Evolutionary conservation across 306 rosid species (phyloP).

Genomic region (Dryas drummondii): DNA sequence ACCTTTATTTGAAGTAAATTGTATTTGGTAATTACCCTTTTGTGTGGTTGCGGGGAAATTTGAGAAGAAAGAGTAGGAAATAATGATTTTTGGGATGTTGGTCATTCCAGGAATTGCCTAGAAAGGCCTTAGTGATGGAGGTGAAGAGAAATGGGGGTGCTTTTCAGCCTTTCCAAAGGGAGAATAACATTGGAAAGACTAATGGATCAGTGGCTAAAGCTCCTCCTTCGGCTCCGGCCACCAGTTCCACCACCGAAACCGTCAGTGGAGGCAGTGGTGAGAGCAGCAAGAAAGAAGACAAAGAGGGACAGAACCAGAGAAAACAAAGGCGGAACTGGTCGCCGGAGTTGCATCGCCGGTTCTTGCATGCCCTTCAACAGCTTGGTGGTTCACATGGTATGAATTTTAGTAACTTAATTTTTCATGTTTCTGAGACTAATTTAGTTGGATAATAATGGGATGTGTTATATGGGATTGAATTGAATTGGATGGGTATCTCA

Average conservation of each 20-base stretch:
- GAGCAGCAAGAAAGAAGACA: slow-evolving; percentile 49
- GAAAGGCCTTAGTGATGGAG: slow-evolving; percentile 62
- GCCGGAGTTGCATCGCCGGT: slow-evolving; percentile 80
- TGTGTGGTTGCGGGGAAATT: not conserved
- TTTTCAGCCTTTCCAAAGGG: slow-evolving; percentile 79
- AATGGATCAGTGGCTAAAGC: slow-evolving; percentile 30
- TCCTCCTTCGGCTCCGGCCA: slow-evolving; percentile 39
- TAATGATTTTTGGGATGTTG: slow-evolving; percentile 13
- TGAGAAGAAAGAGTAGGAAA: slow-evolving; percentile 1
- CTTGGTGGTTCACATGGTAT: slow-evolving; percentile 88
- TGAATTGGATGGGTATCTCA: slow-evolving; percentile 3
- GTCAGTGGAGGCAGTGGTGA: slow-evolving; percentile 36
- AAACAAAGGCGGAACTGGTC: slow-evolving; percentile 92
- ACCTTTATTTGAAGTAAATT: not conserved
- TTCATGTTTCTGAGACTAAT: not conserved
- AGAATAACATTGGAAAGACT: slow-evolving; percentile 44
- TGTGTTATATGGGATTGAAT: not conserved
- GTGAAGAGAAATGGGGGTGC: slow-evolving; percentile 76
- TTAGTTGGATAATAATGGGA: not conserved
- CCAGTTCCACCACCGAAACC: slow-evolving; percentile 55
- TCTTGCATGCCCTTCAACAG: slow-evolving; percentile 77
- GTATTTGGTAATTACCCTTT: slow-evolving; percentile 4
- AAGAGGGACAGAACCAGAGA: slow-evolving; percentile 57
- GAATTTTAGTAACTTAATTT: slow-evolving; percentile 6
- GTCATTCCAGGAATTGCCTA: slow-evolving; percentile 49